Base-by-base conservation (phyloP, 2,329 filamentous ascomycete genomes). In the Arachnopeziza araneosa region DNA sequence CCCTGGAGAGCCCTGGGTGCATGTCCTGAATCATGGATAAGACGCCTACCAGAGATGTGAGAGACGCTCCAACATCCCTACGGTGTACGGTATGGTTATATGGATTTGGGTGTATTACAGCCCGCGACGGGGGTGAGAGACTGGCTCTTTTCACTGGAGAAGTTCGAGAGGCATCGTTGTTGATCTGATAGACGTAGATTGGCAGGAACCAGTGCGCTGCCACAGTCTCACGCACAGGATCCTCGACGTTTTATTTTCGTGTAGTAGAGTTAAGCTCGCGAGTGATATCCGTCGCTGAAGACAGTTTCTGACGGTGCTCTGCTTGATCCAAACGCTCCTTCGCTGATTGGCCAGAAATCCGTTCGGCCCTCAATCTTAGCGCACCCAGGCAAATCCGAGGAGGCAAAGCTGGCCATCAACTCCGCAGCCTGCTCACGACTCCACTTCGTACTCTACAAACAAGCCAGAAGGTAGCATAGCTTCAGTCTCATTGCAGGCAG, bases 391-490 rank as follows among this genome's bases (percentile, higher is more conserved):
- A 14, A 44, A 44, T 44, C 36, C 36, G 36, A 44, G 36, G 36
- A 44, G 36, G 36, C 36, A 44, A 44, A 44, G 36, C 36, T 44
- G 12, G 6, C 36, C 36, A 44, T 44, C 36, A 14, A 14, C 36
- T 44, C 36, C 36, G 36, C 50, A 52, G 32, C 54, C 54, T 49
- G 54, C 32, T 55, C 9, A 54, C 30, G 54, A 55, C 54, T 55
- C 54, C 54, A 55, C 54, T 55, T 49, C 30, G 54, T 55, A 14
- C 30, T 55, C 24, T 17, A 24, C 54, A 55, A 55, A 55, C 54
- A 44, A 44, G 6, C 17, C 36, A 44, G 36, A 44, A 44, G 36
- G 36, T 44, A 44, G 36, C n/a, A 32, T 24, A 55, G 54, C 54
- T 32, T 49, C 30, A 55, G 32, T 48, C n/a, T 49, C 54, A 30